phyloP scores from a whole-genome alignment of 371 early-diverging fungal species.

The Chytridium lagenaria region DNA sequence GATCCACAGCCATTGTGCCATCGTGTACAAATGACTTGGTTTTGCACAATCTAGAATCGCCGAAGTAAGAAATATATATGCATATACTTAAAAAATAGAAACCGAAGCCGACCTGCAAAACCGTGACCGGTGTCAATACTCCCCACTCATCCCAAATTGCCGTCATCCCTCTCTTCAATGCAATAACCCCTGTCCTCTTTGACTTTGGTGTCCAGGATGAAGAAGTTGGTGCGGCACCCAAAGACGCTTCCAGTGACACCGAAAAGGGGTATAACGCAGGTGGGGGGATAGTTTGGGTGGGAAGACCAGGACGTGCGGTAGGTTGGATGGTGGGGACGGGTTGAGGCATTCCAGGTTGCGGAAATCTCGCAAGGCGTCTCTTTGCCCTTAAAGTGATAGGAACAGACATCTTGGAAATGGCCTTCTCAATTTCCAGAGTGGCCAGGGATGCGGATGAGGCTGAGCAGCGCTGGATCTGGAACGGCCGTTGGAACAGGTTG shows the following conservation, averaged over 20 bases:
- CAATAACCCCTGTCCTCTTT: conserved; percentile 76
- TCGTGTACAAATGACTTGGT: conserved; percentile 50
- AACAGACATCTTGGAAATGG: background rate
- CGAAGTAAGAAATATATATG: conserved; percentile 1
- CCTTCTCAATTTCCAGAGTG: conserved; percentile 3
- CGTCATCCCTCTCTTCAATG: conserved; percentile 92
- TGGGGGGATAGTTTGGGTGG: conserved; percentile 15
- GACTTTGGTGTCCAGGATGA: conserved; percentile 37
- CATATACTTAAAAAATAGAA: no score
- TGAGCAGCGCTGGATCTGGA: background rate
- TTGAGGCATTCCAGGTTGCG: conserved; percentile 27
- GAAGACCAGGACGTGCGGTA: conserved; percentile 16
- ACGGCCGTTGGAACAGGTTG: background rate
- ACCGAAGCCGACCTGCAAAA: conserved; percentile 86
- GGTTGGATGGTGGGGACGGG: conserved; percentile 25
- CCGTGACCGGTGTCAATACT: conserved; percentile 87
- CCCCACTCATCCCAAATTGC: conserved; percentile 94
- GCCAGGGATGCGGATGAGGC: conserved; percentile 4
- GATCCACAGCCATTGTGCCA: conserved; percentile 39
- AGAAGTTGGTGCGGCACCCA: background rate
- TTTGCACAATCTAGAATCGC: conserved; percentile 43
- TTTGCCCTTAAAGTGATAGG: conserved; percentile 9
- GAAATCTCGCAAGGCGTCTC: conserved; percentile 19
- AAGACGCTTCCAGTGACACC: background rate
- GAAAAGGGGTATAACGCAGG: background rate